These are phyloP conservation scores for Elongisporangium prolatum DNA, from an alignment of 352 stramenopile genomes.

Conservation along the genomic window DNA sequence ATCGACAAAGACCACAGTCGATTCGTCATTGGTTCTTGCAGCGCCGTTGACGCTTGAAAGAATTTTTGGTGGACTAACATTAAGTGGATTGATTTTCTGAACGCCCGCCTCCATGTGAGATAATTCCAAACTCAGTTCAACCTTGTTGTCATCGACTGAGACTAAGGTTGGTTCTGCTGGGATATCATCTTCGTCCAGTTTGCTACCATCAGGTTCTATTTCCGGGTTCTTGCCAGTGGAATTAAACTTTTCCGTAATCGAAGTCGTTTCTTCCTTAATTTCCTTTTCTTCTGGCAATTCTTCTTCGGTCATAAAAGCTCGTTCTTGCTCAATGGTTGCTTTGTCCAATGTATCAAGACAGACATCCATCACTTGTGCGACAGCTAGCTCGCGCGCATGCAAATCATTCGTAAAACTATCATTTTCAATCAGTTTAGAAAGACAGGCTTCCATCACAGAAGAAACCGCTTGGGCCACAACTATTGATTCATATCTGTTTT, in stretches of 20 bases:
- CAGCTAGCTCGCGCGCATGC: not conserved
- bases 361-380: not conserved
- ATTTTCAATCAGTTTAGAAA: not conserved
- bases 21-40: not conserved
- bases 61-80: not conserved
- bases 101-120: not conserved
- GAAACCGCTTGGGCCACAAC: not conserved
- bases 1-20: not conserved
- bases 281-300: not conserved
- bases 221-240: not conserved
- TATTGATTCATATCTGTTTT: conserved; percentile 8
- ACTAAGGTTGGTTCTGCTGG: not conserved
- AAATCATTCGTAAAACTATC: not conserved
- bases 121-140: not conserved
- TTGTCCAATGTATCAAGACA: not conserved
- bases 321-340: not conserved
- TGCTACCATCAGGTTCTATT: not conserved
- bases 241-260: not conserved
- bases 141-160: not conserved
- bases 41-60: not conserved
- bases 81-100: not conserved
- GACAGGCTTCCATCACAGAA: not conserved
- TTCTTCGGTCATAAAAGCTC: not conserved
- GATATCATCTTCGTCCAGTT: not conserved
- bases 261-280: not conserved